phyloP scores from a whole-genome alignment of 208 protist genomes.

The Trypanosoma boissoni region DNA sequence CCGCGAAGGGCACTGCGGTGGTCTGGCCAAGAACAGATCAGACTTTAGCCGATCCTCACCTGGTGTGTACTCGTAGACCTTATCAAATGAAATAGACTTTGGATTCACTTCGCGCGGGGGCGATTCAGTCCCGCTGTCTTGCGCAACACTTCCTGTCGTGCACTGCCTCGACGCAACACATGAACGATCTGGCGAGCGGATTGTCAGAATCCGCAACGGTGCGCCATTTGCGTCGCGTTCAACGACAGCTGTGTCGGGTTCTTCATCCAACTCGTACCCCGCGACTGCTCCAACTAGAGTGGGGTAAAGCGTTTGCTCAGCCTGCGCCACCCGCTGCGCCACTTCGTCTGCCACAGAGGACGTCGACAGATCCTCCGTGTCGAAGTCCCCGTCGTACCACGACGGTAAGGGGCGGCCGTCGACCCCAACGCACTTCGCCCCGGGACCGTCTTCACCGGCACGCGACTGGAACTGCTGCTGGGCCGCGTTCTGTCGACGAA shows the following conservation, averaged over 20 bases:
- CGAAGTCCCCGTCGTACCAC: constrained; percentile 17
- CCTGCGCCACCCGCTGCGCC: constrained; percentile 19
- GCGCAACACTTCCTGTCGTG: no score
- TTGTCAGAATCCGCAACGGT: constrained; percentile 2
- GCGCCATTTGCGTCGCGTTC: constrained; percentile 17
- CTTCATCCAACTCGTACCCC: not conserved
- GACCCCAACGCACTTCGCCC: not conserved
- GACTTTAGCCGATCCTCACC: constrained; percentile 4
- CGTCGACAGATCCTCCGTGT: not conserved
- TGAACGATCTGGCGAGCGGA: not conserved
- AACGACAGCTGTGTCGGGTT: not conserved
- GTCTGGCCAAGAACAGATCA: no score
- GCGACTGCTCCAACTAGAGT: constrained; percentile 14
- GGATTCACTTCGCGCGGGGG: not conserved
- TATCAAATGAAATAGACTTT: not conserved
- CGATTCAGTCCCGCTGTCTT: not conserved
- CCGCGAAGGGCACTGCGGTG: no score
- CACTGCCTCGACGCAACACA: no score
- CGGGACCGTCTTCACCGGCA: not conserved
- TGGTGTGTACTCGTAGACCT: constrained; percentile 11
- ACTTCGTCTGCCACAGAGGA: constrained; percentile 10
- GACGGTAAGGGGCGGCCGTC: constrained; percentile 1
- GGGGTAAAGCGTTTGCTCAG: constrained; percentile 23
- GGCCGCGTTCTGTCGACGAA: constrained; percentile 4
- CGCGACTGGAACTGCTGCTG: not conserved